Evolutionary conservation across 164 flowering plant species (phyloP).

Genomic region (Sedum album): DNA sequence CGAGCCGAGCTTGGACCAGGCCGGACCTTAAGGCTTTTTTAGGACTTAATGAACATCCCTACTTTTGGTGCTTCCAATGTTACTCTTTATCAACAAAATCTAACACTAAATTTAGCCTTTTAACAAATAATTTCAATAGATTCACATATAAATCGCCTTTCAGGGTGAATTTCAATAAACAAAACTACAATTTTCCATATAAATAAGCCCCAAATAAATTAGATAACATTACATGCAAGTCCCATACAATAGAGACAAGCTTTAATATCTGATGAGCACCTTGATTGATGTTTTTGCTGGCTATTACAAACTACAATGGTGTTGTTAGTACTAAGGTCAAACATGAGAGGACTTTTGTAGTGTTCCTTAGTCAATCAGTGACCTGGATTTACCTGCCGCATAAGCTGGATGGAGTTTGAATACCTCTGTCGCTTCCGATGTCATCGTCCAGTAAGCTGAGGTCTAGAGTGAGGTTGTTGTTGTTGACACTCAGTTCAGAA

Average conservation of each 20-base stretch:
- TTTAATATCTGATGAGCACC: background rate
- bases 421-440: conserved; percentile 45
- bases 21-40: too few species aligned
- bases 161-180: too few species aligned
- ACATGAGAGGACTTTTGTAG: background rate
- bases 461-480: conserved; percentile 47
- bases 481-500: conserved; percentile 85
- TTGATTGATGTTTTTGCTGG: background rate
- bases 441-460: conserved; percentile 56
- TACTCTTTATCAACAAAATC: too few species aligned
- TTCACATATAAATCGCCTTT: too few species aligned
- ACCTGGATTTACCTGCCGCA: conserved; percentile 31
- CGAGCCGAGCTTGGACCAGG: too few species aligned
- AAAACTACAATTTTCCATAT: too few species aligned
- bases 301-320: background rate
- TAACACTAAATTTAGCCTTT: too few species aligned
- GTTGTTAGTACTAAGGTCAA: background rate
- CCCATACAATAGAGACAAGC: background rate
- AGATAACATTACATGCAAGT: background rate
- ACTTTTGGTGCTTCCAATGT: too few species aligned
- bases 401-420: conserved; percentile 41
- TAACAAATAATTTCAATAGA: too few species aligned
- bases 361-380: too few species aligned
- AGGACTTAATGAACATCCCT: too few species aligned
- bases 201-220: too few species aligned